phyloP scores from a whole-genome alignment of 2,329 filamentous ascomycete species.

The Fragosphaeria purpurea region DNA sequence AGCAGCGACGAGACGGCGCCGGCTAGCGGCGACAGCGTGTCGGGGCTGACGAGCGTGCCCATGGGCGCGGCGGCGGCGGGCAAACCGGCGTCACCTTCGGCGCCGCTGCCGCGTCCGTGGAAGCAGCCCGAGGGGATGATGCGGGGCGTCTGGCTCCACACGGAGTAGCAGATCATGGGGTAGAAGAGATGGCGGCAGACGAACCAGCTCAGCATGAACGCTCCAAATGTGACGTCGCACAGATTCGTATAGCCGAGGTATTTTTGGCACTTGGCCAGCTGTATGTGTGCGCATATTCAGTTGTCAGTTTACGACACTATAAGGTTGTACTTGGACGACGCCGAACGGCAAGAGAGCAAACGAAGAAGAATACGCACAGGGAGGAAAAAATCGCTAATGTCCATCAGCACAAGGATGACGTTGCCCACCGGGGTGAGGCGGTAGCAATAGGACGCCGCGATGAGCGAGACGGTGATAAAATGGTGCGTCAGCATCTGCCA shows the following conservation, averaged over 20 bases:
- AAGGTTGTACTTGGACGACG: background rate
- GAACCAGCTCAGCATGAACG: constrained; percentile 83
- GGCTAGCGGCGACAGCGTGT: constrained; percentile 6
- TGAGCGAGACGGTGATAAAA: constrained; percentile 73
- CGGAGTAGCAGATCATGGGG: constrained; percentile 69
- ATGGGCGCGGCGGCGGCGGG: constrained; percentile 23
- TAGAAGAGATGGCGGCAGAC: constrained; percentile 74
- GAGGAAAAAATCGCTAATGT: constrained; percentile 80
- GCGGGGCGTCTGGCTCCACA: constrained; percentile 55
- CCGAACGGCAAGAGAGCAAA: background rate
- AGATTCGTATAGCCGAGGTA: constrained; percentile 67
- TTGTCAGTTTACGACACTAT: constrained; percentile 23
- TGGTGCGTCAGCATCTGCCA: constrained; percentile 95
- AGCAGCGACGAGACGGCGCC: constrained; percentile 1
- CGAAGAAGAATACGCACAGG: constrained; percentile 50
- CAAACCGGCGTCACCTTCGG: constrained; percentile 11
- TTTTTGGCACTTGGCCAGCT: constrained; percentile 84
- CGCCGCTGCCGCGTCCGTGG: constrained; percentile 38
- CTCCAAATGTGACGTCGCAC: constrained; percentile 74
- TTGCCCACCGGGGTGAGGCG: constrained; percentile 81
- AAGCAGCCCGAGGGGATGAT: constrained; percentile 65
- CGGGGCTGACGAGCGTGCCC: constrained; percentile 13
- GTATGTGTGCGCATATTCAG: no score
- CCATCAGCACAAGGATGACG: constrained; percentile 84
- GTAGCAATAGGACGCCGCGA: constrained; percentile 76